phyloP scores from a whole-genome alignment of 176 grass and related monocot genomes.

The Raddia distichophylla region DNA sequence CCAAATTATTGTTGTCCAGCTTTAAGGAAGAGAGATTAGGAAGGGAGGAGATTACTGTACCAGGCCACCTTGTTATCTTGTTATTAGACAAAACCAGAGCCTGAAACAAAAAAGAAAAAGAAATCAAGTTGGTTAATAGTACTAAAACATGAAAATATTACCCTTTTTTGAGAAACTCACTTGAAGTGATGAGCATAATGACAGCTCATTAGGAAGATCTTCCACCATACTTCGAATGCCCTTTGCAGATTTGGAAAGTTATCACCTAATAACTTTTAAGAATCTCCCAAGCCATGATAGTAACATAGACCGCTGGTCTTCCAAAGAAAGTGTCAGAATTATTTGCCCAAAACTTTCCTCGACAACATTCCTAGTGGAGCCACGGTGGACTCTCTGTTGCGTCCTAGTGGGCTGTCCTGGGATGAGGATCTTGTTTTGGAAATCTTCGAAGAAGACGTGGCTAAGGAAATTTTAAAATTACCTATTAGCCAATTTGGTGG shows the following conservation, averaged over 20 bases:
- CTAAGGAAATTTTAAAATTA: too few relatives aligned
- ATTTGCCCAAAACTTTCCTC: slow-evolving; percentile 85
- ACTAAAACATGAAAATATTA: neutral
- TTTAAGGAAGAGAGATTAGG: slow-evolving; percentile 71
- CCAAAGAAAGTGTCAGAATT: slow-evolving; percentile 80
- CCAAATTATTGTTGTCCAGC: slow-evolving; percentile 82
- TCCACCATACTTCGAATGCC: slow-evolving; percentile 97
- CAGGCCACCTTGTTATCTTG: slow-evolving; percentile 85
- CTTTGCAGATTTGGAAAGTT: slow-evolving; percentile 84
- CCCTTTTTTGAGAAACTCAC: slow-evolving; percentile 38
- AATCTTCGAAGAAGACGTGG: too few relatives aligned
- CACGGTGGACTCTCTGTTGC: too few relatives aligned
- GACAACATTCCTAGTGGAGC: too few relatives aligned
- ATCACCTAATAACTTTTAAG: slow-evolving; percentile 63
- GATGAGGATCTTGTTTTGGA: too few relatives aligned
- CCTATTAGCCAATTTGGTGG: too few relatives aligned
- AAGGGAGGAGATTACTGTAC: slow-evolving; percentile 63
- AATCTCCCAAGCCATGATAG: slow-evolving; percentile 76
- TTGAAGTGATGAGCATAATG: slow-evolving; percentile 79
- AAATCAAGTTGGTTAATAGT: too few relatives aligned
- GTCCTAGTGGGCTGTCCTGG: too few relatives aligned
- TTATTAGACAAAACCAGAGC: too few relatives aligned
- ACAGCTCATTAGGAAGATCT: slow-evolving; percentile 72
- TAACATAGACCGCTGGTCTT: slow-evolving; percentile 72
- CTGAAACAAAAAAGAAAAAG: too few relatives aligned